phyloP scores from a whole-genome alignment of 495 filamentous ascomycete species.

The Lentithecium fluviatile region DNA sequence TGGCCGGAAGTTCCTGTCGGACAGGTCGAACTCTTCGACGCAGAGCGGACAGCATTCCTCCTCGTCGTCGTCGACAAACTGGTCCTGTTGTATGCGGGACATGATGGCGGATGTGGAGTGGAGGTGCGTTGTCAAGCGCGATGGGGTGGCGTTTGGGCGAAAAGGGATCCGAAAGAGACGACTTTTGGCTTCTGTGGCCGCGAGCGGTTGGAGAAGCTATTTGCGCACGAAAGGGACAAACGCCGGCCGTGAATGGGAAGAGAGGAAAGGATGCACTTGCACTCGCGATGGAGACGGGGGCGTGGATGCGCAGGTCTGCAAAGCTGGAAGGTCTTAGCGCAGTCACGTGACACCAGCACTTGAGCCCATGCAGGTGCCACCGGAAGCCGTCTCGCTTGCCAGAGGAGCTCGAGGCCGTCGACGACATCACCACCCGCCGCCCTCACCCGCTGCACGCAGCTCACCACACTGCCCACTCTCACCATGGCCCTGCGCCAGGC shows the following conservation, averaged over 20 bases:
- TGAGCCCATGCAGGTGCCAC: neutral
- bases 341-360: neutral
- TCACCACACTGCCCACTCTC: constrained; percentile 12
- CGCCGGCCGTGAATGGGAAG: constrained; percentile 33
- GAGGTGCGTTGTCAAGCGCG: constrained; percentile 25
- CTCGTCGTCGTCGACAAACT: constrained; percentile 96
- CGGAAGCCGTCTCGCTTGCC: neutral
- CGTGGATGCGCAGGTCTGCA: constrained; percentile 1
- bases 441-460: constrained; percentile 16
- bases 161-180: constrained; percentile 13
- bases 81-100: constrained; percentile 82
- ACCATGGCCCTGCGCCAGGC: constrained; percentile 39
- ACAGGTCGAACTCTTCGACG: constrained; percentile 97
- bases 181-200: too few relatives aligned
- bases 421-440: constrained; percentile 20
- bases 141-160: constrained; percentile 27
- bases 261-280: constrained; percentile 16
- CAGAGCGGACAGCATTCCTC: constrained; percentile 79
- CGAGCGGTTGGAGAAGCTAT: constrained; percentile 15
- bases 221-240: constrained; percentile 28
- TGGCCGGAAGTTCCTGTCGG: constrained; percentile 93
- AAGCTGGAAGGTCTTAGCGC: constrained; percentile 14
- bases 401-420: constrained; percentile 4
- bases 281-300: constrained; percentile 8
- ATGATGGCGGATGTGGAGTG: constrained; percentile 34